Conservation (phyloP, 768 basidiomycete species). For the Lactarius deliciosus region DNA sequence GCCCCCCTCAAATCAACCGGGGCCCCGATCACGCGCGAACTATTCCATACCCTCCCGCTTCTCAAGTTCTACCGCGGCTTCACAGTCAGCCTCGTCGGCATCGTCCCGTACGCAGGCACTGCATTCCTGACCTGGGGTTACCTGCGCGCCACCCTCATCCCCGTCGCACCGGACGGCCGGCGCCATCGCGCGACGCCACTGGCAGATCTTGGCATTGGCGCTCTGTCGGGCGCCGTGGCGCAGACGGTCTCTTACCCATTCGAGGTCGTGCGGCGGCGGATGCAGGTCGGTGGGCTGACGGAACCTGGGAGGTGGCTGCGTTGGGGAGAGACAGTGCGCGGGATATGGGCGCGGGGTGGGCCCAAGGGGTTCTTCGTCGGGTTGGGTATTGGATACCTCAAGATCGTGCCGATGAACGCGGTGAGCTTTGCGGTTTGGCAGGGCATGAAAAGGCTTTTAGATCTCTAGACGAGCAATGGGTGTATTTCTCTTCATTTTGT, state of each 20-base stretch:
- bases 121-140: conserved; percentile 92
- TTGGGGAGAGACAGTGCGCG: conserved; percentile 73
- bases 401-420: conserved; percentile 95
- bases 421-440: conserved; percentile 94
- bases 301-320: conserved; percentile 73
- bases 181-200: conserved; percentile 39
- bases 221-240: conserved; percentile 76
- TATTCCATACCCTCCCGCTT: conserved; percentile 64
- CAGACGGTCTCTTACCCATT: conserved; percentile 95
- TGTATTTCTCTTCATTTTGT: not conserved
- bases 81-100: conserved; percentile 85
- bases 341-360: conserved; percentile 67
- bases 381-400: conserved; percentile 86
- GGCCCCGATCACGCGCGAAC: conserved; percentile 31
- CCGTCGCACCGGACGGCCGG: conserved; percentile 39
- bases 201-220: conserved; percentile 81
- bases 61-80: conserved; percentile 98
- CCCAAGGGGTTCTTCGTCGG: conserved; percentile 92
- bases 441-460: conserved; percentile 57
- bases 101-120: conserved; percentile 94
- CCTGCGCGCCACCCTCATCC: conserved; percentile 59
- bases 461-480: conserved; percentile 32
- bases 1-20: conserved; percentile 33
- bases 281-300: conserved; percentile 92
- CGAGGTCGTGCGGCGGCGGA: conserved; percentile 85